Percentiles rank a stretch among this genome's conserved stretches.
These are phyloP conservation scores for Venturia carpophila DNA, from an alignment of 2,329 filamentous ascomycete genomes.

Conservation along the genomic window DNA sequence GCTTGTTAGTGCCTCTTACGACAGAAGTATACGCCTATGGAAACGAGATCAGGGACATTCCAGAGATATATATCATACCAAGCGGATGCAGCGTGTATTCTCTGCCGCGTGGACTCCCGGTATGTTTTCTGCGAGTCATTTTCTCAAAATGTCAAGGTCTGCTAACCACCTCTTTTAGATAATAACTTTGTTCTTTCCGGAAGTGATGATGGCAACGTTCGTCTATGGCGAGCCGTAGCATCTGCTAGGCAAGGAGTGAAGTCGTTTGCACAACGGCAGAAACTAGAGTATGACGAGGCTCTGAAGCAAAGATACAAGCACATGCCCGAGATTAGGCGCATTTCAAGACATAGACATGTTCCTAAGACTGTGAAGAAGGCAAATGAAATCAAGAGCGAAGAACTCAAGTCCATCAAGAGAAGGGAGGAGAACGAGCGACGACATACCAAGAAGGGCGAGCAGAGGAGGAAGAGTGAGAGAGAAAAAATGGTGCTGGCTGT, in stretches of 20 bases:
- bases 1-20: conserved; percentile 81
- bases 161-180: conserved; percentile 41
- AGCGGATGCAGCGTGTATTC: conserved; percentile 94
- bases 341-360: conserved; percentile 82
- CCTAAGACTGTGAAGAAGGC: conserved; percentile 95
- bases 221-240: conserved; percentile 83
- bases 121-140: background rate
- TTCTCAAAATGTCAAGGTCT: background rate
- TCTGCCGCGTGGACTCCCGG: conserved; percentile 68
- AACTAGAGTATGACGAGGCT: conserved; percentile 85
- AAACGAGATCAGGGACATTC: conserved; percentile 72
- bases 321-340: conserved; percentile 92
- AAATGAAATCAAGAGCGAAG: conserved; percentile 84
- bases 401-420: conserved; percentile 78
- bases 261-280: conserved; percentile 73
- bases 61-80: conserved; percentile 92
- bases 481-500: conserved; percentile 83
- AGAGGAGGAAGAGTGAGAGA: conserved; percentile 66
- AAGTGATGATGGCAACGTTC: conserved; percentile 85
- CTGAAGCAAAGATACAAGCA: conserved; percentile 78
- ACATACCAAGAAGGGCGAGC: conserved; percentile 76
- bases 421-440: conserved; percentile 90
- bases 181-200: conserved; percentile 83
- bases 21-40: conserved; percentile 83
- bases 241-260: conserved; percentile 79